These are phyloP conservation scores for Hypoxylon sp. DNA, from an alignment of 2,329 filamentous ascomycete genomes.

Conservation along the genomic window DNA sequence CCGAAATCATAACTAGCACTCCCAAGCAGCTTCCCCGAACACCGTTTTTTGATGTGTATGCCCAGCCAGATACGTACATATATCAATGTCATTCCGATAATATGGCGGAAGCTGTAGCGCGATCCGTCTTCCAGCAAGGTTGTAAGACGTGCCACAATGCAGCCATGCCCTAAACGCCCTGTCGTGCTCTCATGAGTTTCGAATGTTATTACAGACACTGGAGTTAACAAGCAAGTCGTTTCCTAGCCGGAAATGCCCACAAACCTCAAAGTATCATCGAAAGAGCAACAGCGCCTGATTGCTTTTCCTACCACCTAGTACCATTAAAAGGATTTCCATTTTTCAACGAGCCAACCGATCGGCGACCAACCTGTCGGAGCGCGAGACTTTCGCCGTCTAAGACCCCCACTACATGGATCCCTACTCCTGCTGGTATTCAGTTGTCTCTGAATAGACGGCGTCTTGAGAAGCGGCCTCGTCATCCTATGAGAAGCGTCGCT, in stretches of 20 bases:
- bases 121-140: conserved; percentile 41
- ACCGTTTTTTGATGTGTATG: conserved; percentile 64
- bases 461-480: conserved; percentile 40
- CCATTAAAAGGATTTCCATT: conserved; percentile 32
- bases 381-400: conserved; percentile 18
- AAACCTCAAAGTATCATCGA: conserved; percentile 40
- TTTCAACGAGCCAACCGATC: conserved; percentile 5
- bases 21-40: conserved; percentile 51
- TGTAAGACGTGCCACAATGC: conserved; percentile 45
- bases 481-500: conserved; percentile 69
- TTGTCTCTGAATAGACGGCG: conserved; percentile 29
- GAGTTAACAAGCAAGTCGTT: conserved; percentile 39
- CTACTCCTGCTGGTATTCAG: conserved; percentile 12
- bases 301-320: conserved; percentile 34
- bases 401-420: conserved; percentile 22
- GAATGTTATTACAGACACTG: conserved; percentile 58
- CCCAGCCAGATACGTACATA: conserved; percentile 54
- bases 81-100: conserved; percentile 41
- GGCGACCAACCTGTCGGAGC: conserved; percentile 8
- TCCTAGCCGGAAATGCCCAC: conserved; percentile 27
- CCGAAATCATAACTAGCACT: conserved; percentile 39
- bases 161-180: conserved; percentile 50
- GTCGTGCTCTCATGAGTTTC: conserved; percentile 51
- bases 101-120: conserved; percentile 37
- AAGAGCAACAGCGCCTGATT: conserved; percentile 40